Evolutionary conservation across 352 stramenopile species (phyloP), one percentile per base, ranked within the genome.

Genomic region (Phytophthora megakarya): DNA sequence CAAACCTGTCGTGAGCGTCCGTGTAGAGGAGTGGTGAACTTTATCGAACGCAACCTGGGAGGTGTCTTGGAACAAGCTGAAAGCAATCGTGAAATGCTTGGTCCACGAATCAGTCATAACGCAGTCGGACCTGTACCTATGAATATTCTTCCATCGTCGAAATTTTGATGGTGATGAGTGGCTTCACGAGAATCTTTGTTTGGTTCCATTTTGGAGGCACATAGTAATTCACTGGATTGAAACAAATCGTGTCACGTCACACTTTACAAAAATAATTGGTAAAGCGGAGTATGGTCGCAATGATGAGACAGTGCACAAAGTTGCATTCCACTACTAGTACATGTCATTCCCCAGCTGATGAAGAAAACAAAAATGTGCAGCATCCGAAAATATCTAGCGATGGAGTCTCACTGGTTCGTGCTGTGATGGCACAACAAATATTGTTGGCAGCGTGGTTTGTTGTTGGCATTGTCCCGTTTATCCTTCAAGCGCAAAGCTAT

Each of bases 31-130:
- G 30, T 44, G 3, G 38, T 68, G 15, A n/a, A 19, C 2, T 45
- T 65, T 19, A 64, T 60, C 23, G 21, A n/a, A n/a, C 48, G 23
- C 18, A 45, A n/a, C 18, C 13, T 65, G 16, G 47, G 56, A 25
- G 56, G 56, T 10, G 19, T n/a, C 16, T 25, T 13, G 39, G 10
- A 60, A 30, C 25, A 21, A 21, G 18, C 26, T 11, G 22, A n/a
- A n/a, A n/a, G n/a, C n/a, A n/a, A n/a, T n/a, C n/a, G n/a, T n/a
- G 32, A 33, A 37, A 10, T 46, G 5, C 38, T 54, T 32, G 28
- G 18, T 19, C 30, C 3, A 28, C 28, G 30, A 46, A 62, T 2
- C 10, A 32, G n/a, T 21, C 54, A 38, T 13, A 19, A 43, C 23
- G 43, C 42, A 5, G 28, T 32, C 13, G 13, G 33, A 4, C 33